Evolutionary conservation across 495 filamentous ascomycete species (phyloP).

Genomic region (Talaromyces liani): DNA sequence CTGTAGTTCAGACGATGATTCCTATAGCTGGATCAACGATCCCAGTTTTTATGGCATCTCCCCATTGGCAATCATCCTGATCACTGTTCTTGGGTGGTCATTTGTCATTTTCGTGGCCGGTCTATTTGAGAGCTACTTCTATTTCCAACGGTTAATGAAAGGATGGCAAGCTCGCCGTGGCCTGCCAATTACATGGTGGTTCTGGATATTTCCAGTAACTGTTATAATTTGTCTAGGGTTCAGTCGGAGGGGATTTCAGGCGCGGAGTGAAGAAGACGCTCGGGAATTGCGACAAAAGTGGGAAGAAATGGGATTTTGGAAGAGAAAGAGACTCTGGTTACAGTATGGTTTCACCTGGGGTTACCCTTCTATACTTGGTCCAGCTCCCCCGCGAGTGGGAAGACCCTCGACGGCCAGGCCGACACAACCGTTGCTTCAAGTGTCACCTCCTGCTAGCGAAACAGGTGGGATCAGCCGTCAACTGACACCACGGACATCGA

Average conservation of each 20-base stretch:
- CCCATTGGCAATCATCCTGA: slow-evolving; percentile 25
- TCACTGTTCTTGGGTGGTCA: slow-evolving; percentile 30
- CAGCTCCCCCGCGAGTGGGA: slow-evolving; percentile 20
- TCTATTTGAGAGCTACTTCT: slow-evolving; percentile 40
- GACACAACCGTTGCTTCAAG: slow-evolving; percentile 25
- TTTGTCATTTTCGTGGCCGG: slow-evolving; percentile 38
- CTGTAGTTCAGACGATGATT: slow-evolving; percentile 12
- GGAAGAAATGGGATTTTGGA: slow-evolving; percentile 28
- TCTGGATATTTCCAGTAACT: slow-evolving; percentile 24
- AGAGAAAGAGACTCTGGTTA: slow-evolving; percentile 37
- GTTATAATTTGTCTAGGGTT: slow-evolving; percentile 29
- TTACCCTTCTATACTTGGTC: slow-evolving; percentile 35
- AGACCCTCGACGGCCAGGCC: background rate
- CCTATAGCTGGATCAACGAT: slow-evolving; percentile 19
- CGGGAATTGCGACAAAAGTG: slow-evolving; percentile 32
- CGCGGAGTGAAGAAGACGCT: slow-evolving; percentile 34
- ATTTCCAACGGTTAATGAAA: slow-evolving; percentile 45
- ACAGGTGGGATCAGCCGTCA: background rate
- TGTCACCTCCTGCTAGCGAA: slow-evolving; percentile 16
- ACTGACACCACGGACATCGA: background rate
- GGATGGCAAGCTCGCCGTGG: slow-evolving; percentile 41
- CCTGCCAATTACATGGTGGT: slow-evolving; percentile 40
- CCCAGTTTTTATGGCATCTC: slow-evolving; percentile 22
- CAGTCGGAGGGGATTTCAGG: slow-evolving; percentile 29
- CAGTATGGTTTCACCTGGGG: slow-evolving; percentile 42